Conservation (phyloP, 2,329 filamentous ascomycete genomes). For the Aspergillus thermomutatus region DNA sequence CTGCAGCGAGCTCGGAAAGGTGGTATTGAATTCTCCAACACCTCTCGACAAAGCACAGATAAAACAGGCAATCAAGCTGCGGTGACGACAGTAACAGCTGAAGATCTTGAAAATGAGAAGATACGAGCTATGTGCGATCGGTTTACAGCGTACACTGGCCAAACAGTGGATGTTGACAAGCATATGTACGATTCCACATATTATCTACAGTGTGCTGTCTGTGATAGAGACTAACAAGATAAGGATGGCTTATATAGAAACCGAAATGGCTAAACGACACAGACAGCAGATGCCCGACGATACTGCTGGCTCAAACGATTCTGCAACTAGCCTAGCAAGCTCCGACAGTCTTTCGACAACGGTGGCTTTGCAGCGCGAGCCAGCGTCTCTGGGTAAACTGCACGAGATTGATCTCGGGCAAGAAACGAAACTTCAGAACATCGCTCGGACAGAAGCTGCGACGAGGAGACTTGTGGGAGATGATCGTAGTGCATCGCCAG, state of each 20-base stretch:
- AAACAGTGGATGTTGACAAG: conserved; percentile 56
- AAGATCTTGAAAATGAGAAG: conserved; percentile 32
- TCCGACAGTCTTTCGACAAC: conserved; percentile 13
- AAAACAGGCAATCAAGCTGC: conserved; percentile 13
- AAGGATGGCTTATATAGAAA: conserved; percentile 67
- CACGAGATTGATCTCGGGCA: conserved; percentile 56
- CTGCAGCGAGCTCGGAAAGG: conserved; percentile 36
- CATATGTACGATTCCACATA: conserved; percentile 56
- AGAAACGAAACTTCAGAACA: conserved; percentile 42
- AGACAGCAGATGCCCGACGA: conserved; percentile 21
- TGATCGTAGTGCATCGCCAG: conserved; percentile 13
- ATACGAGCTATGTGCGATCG: conserved; percentile 46
- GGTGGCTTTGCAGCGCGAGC: conserved; percentile 40
- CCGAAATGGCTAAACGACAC: conserved; percentile 58
- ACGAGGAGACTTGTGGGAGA: conserved; percentile 41
- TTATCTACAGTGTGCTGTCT: conserved; percentile 1
- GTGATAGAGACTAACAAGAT: conserved; percentile 53
- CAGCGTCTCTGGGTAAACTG: conserved; percentile 54
- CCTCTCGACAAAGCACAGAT: conserved; percentile 20
- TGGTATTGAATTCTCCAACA: conserved; percentile 46
- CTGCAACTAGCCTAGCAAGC: conserved; percentile 8
- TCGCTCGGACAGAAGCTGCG: conserved; percentile 43
- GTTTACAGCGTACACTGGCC: conserved; percentile 59
- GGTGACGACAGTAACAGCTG: conserved; percentile 21
- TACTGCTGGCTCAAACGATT: conserved; percentile 3